Evolutionary conservation across 2,329 filamentous ascomycete species (phyloP), one percentile per base, ranked within the genome.

Genomic region (Cercospora sp.): DNA sequence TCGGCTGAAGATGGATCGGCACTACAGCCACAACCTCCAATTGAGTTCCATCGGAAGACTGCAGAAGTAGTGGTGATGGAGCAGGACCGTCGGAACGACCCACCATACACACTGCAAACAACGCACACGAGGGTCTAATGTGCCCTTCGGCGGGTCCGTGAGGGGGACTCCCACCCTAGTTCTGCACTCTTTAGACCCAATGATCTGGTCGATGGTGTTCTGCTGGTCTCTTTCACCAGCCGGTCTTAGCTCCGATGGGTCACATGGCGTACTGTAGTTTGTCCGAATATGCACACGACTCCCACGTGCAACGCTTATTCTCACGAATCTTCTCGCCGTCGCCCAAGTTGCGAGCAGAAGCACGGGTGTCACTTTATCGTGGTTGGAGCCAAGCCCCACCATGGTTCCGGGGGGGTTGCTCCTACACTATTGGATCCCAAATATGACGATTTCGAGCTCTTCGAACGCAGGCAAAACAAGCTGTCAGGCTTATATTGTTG

Each of bases 1-100:
- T 26, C 48, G 48, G 48, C 48, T 53, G 48, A 53, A 53, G 48
- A 53, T 28, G 48, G 48, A 53, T 53, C 48, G 48, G 48, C 48
- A 53, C 48, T 23, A 18, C 45, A 5, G 9, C 45, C 45, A 23
- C n/a, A 48, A 23, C 45, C 20, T 18, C 45, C 20, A 18, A 48
- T 48, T 48, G 45, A 48, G 45, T 23, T 48, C 45, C 45, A 48
- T 48, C n/a, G 45, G 45, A 48, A 23, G 45, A 5, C 45, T 23
- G 45, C 18, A 55, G 23, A 26, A 1, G 3, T 23, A 55, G 20
- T 55, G 6, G 20, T 55, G 6, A 26, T 6, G n/a, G 48, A 28
- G 48, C 48, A 8, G 36, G 36, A 42, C 36, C 36, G 48, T n/a
- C 48, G 48, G 23, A 28, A n/a, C 48, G 48, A 55, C 12, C 48